Percentiles rank a stretch among this genome's conserved stretches.
Evolutionary conservation across 2,329 filamentous ascomycete species (phyloP).

Genomic region (Thermochaetoides dissita): DNA sequence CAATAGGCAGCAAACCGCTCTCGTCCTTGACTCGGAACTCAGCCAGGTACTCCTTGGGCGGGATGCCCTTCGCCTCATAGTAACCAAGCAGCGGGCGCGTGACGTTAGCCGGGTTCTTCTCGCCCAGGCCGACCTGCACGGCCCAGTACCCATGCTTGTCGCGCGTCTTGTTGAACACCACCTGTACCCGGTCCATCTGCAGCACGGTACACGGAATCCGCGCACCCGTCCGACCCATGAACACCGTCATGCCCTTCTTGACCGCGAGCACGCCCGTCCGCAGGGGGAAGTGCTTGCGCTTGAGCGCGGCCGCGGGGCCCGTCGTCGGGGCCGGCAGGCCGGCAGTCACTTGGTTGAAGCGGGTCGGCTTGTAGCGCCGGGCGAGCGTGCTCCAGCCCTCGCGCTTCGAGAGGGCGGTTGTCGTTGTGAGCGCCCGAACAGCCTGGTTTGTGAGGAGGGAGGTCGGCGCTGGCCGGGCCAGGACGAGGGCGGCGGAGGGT

Average conservation of each 20-base stretch:
- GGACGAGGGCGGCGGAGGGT: constrained; percentile 14
- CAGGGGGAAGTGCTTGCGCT: constrained; percentile 44
- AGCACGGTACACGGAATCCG: constrained; percentile 82
- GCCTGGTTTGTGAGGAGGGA: constrained; percentile 13
- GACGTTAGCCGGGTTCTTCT: constrained; percentile 59
- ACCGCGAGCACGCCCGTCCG: constrained; percentile 72
- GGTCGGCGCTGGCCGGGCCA: constrained; percentile 13
- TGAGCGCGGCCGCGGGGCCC: constrained; percentile 46
- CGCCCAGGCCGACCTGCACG: constrained; percentile 74
- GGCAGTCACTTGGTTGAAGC: constrained; percentile 45
- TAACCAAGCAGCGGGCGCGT: constrained; percentile 77
- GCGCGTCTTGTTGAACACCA: constrained; percentile 72
- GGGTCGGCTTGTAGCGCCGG: constrained; percentile 36
- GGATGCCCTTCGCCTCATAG: constrained; percentile 67
- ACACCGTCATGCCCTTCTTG: constrained; percentile 92
- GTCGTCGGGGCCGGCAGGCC: constrained; percentile 43
- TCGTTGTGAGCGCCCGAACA: constrained; percentile 18
- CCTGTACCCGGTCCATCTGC: constrained; percentile 84
- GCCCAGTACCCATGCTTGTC: constrained; percentile 81
- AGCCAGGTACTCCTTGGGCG: constrained; percentile 67
- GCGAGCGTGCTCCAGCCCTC: constrained; percentile 45
- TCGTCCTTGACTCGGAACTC: constrained; percentile 76
- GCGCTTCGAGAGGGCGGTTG: constrained; percentile 32
- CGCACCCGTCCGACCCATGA: constrained; percentile 67
- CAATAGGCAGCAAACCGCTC: constrained; percentile 61